These are phyloP conservation scores for Aspergillus unguis DNA, from an alignment of 2,329 filamentous ascomycete genomes.

Conservation along the genomic window DNA sequence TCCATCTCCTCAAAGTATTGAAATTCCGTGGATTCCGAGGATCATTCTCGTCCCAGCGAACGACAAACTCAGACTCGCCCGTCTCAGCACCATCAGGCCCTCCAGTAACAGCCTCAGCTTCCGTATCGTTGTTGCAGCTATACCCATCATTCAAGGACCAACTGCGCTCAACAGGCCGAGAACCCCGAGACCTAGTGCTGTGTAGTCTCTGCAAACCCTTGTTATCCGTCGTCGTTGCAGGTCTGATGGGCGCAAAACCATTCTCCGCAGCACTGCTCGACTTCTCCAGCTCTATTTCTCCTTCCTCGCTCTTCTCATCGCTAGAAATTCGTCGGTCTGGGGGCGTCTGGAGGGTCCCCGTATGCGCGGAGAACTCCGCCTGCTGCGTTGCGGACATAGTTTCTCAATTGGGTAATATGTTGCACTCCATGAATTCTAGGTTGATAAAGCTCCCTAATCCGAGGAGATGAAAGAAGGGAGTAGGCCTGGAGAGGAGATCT, in stretches of 20 bases:
- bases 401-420: not conserved
- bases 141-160: slow-evolving; percentile 39
- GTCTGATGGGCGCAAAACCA: slow-evolving; percentile 24
- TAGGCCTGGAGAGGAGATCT: not conserved
- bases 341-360: not conserved
- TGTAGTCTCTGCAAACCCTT: slow-evolving; percentile 21
- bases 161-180: slow-evolving; percentile 30
- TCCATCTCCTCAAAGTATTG: slow-evolving; percentile 67
- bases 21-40: slow-evolving; percentile 71
- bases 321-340: slow-evolving; percentile 10
- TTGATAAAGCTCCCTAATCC: not conserved
- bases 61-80: slow-evolving; percentile 53
- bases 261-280: slow-evolving; percentile 13
- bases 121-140: slow-evolving; percentile 22
- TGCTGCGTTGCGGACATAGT: slow-evolving; percentile 13
- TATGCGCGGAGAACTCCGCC: slow-evolving; percentile 2
- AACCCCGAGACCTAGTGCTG: slow-evolving; percentile 11
- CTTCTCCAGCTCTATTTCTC: slow-evolving; percentile 7
- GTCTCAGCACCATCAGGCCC: slow-evolving; percentile 18
- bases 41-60: slow-evolving; percentile 73
- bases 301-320: slow-evolving; percentile 8
- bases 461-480: not conserved
- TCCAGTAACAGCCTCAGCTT: slow-evolving; percentile 24
- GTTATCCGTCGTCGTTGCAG: slow-evolving; percentile 12
- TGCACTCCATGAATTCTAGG: not conserved